phyloP scores from a whole-genome alignment of 2,329 filamentous ascomycete genomes.

The Aureobasidium melanogenum region DNA sequence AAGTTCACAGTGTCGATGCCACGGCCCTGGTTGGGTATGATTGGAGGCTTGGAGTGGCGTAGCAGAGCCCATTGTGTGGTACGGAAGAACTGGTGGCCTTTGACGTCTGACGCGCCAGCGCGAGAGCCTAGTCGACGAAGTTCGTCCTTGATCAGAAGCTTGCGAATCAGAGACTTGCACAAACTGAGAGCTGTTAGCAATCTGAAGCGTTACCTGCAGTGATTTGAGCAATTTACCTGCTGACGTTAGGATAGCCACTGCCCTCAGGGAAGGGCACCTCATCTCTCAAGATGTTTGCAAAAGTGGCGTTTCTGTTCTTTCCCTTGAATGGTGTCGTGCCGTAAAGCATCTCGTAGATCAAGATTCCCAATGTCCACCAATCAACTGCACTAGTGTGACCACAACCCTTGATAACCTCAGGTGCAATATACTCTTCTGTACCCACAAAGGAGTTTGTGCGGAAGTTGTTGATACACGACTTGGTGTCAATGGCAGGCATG shows the following conservation, averaged over 20 bases:
- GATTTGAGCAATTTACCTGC: conserved; percentile 59
- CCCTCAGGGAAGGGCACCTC: conserved; percentile 95
- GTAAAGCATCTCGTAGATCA: conserved; percentile 98
- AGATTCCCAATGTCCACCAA: conserved; percentile 96
- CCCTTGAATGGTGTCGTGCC: conserved; percentile 98
- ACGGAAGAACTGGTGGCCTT: conserved; percentile 91
- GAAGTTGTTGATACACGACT: conserved; percentile 97
- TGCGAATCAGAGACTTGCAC: conserved; percentile 93
- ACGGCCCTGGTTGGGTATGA: conserved; percentile 82
- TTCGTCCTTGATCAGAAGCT: conserved; percentile 96
- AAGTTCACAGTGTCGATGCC: conserved; percentile 95
- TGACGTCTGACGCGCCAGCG: conserved; percentile 93
- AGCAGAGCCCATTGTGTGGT: conserved; percentile 95
- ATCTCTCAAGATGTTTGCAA: conserved; percentile 92
- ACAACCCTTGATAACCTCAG: conserved; percentile 97
- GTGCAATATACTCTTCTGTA: conserved; percentile 97
- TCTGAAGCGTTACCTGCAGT: not conserved
- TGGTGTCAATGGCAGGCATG: conserved; percentile 93
- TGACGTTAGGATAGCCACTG: conserved; percentile 71
- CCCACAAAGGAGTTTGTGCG: conserved; percentile 97
- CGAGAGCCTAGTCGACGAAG: conserved; percentile 85
- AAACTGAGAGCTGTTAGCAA: conserved; percentile 46
- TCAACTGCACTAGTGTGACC: conserved; percentile 97
- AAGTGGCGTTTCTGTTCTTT: conserved; percentile 96
- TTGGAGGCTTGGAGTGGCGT: conserved; percentile 94